phyloP scores from a whole-genome alignment of 192 early-diverging fungal genomes.

The Chytriomyces confervae region DNA sequence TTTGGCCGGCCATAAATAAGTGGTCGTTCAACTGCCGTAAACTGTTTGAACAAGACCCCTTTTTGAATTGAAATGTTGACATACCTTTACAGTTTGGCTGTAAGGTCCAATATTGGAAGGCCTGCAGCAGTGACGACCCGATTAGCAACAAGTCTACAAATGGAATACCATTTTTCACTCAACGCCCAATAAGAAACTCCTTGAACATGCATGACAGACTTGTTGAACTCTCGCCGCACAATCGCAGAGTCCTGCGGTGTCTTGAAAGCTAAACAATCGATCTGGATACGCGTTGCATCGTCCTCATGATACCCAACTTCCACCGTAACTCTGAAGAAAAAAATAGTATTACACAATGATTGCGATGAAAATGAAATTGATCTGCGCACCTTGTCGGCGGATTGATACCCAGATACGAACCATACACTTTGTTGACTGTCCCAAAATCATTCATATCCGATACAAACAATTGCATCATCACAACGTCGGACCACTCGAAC shows the following conservation, averaged over 20 bases:
- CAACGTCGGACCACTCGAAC: constrained; percentile 62
- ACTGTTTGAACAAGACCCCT: not conserved
- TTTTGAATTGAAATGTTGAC: constrained; percentile 5
- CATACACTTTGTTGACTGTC: constrained; percentile 68
- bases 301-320: constrained; percentile 49
- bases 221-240: not conserved
- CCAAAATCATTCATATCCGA: constrained; percentile 71
- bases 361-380: not conserved
- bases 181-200: constrained; percentile 87
- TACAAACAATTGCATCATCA: constrained; percentile 72
- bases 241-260: not conserved
- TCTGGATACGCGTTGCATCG: constrained; percentile 57
- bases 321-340: constrained; percentile 64
- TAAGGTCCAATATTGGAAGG: constrained; percentile 90
- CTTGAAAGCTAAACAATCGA: constrained; percentile 65
- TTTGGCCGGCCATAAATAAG: constrained; percentile 78
- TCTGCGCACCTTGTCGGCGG: constrained; percentile 70
- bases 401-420: constrained; percentile 71
- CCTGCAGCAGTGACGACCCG: constrained; percentile 26
- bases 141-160: not conserved
- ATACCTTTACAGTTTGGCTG: constrained; percentile 71
- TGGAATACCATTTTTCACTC: constrained; percentile 13
- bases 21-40: constrained; percentile 56
- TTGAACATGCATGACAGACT: constrained; percentile 73
- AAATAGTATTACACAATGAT: not conserved